phyloP scores from a whole-genome alignment of 2,329 filamentous ascomycete species.

The Scedosporium apiospermum region DNA sequence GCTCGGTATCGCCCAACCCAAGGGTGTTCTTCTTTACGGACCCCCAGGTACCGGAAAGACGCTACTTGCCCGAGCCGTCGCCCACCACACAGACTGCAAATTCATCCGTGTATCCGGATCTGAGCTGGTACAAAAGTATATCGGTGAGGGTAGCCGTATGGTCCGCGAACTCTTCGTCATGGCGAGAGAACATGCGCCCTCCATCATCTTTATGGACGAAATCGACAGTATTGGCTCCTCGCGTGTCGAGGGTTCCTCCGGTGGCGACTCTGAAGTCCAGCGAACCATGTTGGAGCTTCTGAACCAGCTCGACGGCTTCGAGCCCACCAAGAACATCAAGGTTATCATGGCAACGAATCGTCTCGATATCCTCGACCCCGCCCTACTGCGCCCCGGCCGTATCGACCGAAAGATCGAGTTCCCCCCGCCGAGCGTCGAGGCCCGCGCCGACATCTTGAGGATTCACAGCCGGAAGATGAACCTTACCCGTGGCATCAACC shows the following conservation, averaged over 20 bases:
- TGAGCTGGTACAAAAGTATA: conserved; percentile 98
- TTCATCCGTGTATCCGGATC: conserved; percentile 96
- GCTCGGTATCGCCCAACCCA: conserved; percentile 96
- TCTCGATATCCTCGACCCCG: conserved; percentile 92
- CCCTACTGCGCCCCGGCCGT: conserved; percentile 85
- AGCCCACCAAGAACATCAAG: conserved; percentile 99
- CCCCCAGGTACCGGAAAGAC: conserved; percentile 97
- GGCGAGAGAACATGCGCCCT: conserved; percentile 94
- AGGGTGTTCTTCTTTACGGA: conserved; percentile 92
- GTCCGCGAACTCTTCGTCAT: conserved; percentile 98
- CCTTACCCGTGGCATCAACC: conserved; percentile 89
- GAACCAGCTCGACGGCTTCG: conserved; percentile 97
- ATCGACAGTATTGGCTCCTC: conserved; percentile 98
- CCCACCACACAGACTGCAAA: conserved; percentile 97
- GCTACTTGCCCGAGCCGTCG: conserved; percentile 84
- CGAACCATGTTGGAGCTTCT: conserved; percentile 97
- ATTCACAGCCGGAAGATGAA: conserved; percentile 99
- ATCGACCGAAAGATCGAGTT: conserved; percentile 99
- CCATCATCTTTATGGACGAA: conserved; percentile 99
- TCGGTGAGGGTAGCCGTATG: conserved; percentile 96
- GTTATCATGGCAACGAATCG: conserved; percentile 99
- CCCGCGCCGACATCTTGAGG: conserved; percentile 90
- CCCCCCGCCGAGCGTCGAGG: conserved; percentile 91
- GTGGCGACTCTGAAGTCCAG: conserved; percentile 95
- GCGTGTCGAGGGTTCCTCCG: conserved; percentile 88